phyloP scores from a whole-genome alignment of 192 early-diverging fungal genomes.

The Podila verticillata region DNA sequence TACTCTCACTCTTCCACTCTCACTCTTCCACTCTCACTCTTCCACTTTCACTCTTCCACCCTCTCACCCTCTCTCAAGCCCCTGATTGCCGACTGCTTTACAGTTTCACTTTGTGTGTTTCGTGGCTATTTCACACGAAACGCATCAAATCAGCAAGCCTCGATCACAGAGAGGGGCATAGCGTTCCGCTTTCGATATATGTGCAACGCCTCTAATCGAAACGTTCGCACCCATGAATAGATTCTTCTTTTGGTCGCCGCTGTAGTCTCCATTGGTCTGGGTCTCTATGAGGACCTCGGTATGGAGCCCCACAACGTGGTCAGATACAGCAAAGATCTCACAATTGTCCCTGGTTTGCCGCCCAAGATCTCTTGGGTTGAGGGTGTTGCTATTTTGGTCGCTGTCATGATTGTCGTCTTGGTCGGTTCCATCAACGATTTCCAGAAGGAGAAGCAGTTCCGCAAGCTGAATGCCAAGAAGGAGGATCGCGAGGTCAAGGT shows the following conservation, averaged over 20 bases:
- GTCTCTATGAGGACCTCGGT: slow-evolving; percentile 79
- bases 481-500: slow-evolving; percentile 81
- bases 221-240: slow-evolving; percentile 50
- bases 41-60: too few relatives aligned
- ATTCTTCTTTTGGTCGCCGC: slow-evolving; percentile 81
- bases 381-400: slow-evolving; percentile 84
- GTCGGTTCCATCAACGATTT: slow-evolving; percentile 83
- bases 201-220: too few relatives aligned
- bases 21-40: too few relatives aligned
- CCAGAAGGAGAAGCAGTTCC: slow-evolving; percentile 87
- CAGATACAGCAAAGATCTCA: slow-evolving; percentile 19
- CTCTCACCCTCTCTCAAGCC: too few relatives aligned
- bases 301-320: slow-evolving; percentile 47
- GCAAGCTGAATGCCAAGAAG: slow-evolving; percentile 82
- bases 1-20: too few relatives aligned
- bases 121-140: too few relatives aligned
- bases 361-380: slow-evolving; percentile 82
- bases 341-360: background rate
- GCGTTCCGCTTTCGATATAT: too few relatives aligned
- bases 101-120: too few relatives aligned
- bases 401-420: slow-evolving; percentile 78
- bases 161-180: too few relatives aligned
- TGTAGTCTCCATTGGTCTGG: slow-evolving; percentile 77
- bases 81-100: too few relatives aligned
- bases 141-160: too few relatives aligned